Evolutionary conservation across 352 stramenopile genomes (phyloP), one percentile per base, ranked within the genome.

Genomic region (Globisporangium lucens): DNA sequence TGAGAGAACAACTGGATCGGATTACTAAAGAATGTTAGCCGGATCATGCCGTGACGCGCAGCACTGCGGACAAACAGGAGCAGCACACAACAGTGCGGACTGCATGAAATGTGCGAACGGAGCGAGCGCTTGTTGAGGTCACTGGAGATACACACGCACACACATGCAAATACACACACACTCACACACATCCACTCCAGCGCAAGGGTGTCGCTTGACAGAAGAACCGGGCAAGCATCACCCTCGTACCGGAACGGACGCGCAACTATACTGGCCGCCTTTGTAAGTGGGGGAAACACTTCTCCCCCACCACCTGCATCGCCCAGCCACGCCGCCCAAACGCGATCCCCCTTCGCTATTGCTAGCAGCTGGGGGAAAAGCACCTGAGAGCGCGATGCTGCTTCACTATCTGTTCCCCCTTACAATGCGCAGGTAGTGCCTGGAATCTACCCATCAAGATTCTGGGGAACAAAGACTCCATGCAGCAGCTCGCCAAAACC

Each of bases 391-490:
- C 47, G 46, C 35, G 70, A 65, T 36, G 64, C 30, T 41, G 56
- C 68, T 29, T 83, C 49, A 67, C 57, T 90, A 56, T 90, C 29
- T 59, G 82, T 87, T 76, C 80, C 65, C 69, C 84, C 76, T 92
- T 92, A 92, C 84, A 92, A 92, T 85, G 84, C 81, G 73, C 71
- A 90, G 73, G 80, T 83, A 87, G 82, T 89, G 84, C 75, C 80
- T 85, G 76, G 68, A 87, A 79, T 66, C 80, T 84, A 70, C 78
- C 63, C 82, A 90, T 92, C 82, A 92, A 90, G 84, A 92, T 92
- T 88, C 77, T 72, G 84, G 77, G 68, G 78, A 84, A 90, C 84
- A 56, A 67, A 72, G 63, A 51, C 74, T 73, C 68, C 76, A 47
- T 69, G 68, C 68, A 69, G 70, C 76, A 70, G 84, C 76, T 92